Percentiles rank a stretch among this genome's conserved stretches.
Conservation (phyloP, 164 flowering plant species). For the Nelumbo lutea region DNA sequence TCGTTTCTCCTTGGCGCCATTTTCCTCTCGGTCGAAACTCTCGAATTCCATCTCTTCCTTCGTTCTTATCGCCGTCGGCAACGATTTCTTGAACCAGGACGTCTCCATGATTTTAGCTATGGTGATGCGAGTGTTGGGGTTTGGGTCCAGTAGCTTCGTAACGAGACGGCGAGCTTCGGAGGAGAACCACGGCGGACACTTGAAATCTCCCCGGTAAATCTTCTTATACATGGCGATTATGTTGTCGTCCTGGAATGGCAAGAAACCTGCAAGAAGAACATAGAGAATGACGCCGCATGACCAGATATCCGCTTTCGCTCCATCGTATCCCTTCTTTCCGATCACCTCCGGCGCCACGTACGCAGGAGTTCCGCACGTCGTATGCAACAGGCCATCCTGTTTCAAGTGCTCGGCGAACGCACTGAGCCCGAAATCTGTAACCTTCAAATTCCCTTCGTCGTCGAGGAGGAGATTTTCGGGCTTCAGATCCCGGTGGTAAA, state of each 20-base stretch:
- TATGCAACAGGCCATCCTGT: constrained; percentile 52
- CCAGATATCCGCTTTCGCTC: constrained; percentile 58
- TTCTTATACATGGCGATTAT: constrained; percentile 46
- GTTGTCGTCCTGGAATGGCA: constrained; percentile 57
- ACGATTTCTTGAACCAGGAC: constrained; percentile 47
- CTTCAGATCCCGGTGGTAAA: constrained; percentile 50
- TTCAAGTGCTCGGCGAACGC: constrained; percentile 46
- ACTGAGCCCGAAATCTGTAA: constrained; percentile 50
- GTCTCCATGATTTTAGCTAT: constrained; percentile 35
- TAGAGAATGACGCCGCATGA: constrained; percentile 54
- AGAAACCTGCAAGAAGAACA: constrained; percentile 48
- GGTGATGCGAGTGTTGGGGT: constrained; percentile 41
- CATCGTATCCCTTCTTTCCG: constrained; percentile 49
- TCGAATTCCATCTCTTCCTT: constrained; percentile 5
- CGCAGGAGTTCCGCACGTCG: constrained; percentile 59
- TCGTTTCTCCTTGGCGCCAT: constrained; percentile 14
- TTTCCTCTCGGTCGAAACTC: constrained; percentile 7
- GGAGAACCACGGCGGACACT: constrained; percentile 59
- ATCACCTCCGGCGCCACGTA: constrained; percentile 63
- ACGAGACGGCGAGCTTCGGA: constrained; percentile 37
- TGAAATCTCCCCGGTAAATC: constrained; percentile 50
- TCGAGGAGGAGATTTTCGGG: constrained; percentile 50
- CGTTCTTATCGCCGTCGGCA: constrained; percentile 13
- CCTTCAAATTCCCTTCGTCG: constrained; percentile 42
- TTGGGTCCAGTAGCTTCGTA: constrained; percentile 44